These are phyloP conservation scores for Betula pendula DNA, from an alignment of 306 rosid genomes.

Conservation along the genomic window DNA sequence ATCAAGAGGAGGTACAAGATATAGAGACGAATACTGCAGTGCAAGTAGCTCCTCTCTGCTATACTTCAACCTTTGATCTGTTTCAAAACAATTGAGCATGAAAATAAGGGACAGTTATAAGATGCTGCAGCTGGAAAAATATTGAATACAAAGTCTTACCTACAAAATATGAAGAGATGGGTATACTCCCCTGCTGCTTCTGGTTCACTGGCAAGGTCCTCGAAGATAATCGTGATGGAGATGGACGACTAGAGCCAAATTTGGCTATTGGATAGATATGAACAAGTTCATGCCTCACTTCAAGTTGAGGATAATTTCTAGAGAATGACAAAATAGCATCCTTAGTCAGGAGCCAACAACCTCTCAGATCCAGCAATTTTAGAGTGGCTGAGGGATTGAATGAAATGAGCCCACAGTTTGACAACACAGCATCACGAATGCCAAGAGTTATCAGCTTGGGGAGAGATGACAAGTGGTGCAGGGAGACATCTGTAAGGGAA, in stretches of 20 bases:
- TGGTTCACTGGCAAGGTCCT: slow-evolving; percentile 36
- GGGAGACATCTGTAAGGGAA: slow-evolving; percentile 63
- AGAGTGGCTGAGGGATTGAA: slow-evolving; percentile 59
- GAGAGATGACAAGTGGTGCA: slow-evolving; percentile 60
- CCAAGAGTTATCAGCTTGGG: slow-evolving; percentile 62
- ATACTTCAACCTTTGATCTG: slow-evolving; percentile 90
- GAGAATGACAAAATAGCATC: slow-evolving; percentile 52
- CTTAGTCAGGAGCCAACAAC: slow-evolving; percentile 86
- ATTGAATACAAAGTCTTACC: slow-evolving; percentile 42
- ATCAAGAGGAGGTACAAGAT: slow-evolving; percentile 19
- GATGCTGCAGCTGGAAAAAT: background rate
- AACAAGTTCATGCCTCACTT: slow-evolving; percentile 64
- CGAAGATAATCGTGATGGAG: slow-evolving; percentile 43
- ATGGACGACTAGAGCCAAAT: slow-evolving; percentile 32
- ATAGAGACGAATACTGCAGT: slow-evolving; percentile 39
- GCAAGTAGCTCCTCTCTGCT: slow-evolving; percentile 74
- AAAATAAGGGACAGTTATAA: slow-evolving; percentile 22
- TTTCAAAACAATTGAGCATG: slow-evolving; percentile 31
- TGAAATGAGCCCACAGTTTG: slow-evolving; percentile 58
- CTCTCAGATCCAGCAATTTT: slow-evolving; percentile 64
- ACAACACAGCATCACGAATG: slow-evolving; percentile 68
- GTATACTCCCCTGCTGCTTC: slow-evolving; percentile 34
- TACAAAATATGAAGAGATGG: slow-evolving; percentile 47
- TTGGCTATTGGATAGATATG: slow-evolving; percentile 35
- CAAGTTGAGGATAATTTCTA: slow-evolving; percentile 64